Conservation (phyloP, 2,329 filamentous ascomycete species). For the Setomelanomma holmii region DNA sequence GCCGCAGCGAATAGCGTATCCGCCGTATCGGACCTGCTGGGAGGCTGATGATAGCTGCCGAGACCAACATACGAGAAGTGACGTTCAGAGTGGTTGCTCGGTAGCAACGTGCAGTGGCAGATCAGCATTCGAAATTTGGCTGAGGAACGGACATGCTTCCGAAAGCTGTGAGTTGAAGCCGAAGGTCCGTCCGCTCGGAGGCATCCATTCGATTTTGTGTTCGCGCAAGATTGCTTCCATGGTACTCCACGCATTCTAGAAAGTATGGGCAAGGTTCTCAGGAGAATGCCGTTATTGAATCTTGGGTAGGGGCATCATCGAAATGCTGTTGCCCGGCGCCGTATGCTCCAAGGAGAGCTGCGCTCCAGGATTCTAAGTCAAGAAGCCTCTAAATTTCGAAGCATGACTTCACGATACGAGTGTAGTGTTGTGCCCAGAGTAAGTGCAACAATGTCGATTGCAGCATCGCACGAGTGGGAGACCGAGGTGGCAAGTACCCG, state of each 20-base stretch:
- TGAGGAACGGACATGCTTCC: neutral
- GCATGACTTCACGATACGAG: neutral
- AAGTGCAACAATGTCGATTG: neutral
- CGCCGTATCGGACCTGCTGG: neutral
- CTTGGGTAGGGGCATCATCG: no score
- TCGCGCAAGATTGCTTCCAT: neutral
- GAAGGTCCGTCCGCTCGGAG: neutral
- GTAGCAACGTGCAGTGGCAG: conserved; percentile 6
- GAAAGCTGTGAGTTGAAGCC: neutral
- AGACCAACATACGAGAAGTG: conserved; percentile 8
- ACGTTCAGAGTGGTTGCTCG: neutral
- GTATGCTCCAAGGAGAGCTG: no score
- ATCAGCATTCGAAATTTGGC: neutral
- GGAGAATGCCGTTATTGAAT: no score
- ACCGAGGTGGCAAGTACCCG: neutral
- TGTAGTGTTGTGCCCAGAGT: neutral
- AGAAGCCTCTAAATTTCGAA: neutral
- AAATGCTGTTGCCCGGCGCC: no score
- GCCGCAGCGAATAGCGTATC: neutral
- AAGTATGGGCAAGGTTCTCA: neutral
- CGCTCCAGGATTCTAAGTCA: neutral
- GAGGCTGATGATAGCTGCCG: neutral
- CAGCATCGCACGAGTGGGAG: neutral
- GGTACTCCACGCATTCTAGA: neutral
- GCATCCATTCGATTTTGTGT: neutral